Conservation (phyloP, 371 early-diverging fungal species). For the Mucor saturninus region DNA sequence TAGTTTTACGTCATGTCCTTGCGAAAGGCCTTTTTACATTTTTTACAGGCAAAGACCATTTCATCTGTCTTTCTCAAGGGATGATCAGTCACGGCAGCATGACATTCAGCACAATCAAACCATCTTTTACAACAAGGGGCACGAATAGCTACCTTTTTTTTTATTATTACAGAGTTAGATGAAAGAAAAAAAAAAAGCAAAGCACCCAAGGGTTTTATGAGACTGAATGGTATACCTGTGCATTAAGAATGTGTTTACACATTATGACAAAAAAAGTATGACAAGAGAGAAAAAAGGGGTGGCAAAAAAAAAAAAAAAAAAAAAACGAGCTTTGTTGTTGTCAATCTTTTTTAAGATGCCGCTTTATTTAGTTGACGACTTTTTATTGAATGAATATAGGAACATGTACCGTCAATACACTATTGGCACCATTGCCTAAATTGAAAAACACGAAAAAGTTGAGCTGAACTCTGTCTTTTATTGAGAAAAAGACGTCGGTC, state of each 20-base stretch:
- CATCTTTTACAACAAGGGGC: slow-evolving; percentile 94
- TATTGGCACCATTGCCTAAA: neutral
- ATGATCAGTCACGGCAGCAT: slow-evolving; percentile 85
- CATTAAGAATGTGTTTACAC: slow-evolving; percentile 97
- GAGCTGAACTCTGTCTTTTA: neutral
- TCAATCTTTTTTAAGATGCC: neutral
- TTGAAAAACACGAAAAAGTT: neutral
- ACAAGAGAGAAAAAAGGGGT: neutral
- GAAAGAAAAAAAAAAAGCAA: neutral
- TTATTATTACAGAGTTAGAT: neutral
- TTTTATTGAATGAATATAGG: neutral
- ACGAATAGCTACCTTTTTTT: slow-evolving; percentile 81
- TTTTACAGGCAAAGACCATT: slow-evolving; percentile 97
- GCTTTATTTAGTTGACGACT: neutral
- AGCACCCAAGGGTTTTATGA: neutral
- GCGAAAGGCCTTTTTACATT: slow-evolving; percentile 96
- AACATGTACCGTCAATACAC: neutral
- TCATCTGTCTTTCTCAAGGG: slow-evolving; percentile 81
- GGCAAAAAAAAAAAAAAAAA: too few relatives aligned
- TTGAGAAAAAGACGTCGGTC: neutral
- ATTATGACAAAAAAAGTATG: neutral
- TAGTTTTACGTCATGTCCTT: slow-evolving; percentile 80
- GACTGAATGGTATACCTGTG: slow-evolving; percentile 69
- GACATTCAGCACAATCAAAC: slow-evolving; percentile 98
- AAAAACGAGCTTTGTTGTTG: neutral